phyloP scores from a whole-genome alignment of 2,329 filamentous ascomycete species.

The Xenoacremonium recifei region DNA sequence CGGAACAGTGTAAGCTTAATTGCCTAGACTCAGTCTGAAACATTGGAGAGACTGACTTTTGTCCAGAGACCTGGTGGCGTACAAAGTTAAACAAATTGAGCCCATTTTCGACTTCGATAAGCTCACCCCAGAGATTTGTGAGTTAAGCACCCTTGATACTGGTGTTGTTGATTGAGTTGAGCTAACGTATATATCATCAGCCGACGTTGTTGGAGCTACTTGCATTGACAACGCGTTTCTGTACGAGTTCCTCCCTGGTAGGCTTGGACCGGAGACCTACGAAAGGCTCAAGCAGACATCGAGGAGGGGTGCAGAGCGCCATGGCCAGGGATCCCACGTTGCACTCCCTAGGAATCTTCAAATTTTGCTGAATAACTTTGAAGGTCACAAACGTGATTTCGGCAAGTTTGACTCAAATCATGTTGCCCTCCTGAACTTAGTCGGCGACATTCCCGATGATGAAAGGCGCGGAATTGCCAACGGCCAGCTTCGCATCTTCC shows the following conservation, averaged over 20 bases:
- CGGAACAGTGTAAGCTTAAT: constrained; percentile 12
- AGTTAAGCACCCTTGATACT: neutral
- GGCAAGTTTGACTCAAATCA: constrained; percentile 4
- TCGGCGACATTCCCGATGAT: constrained; percentile 8
- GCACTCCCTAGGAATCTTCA: constrained; percentile 4
- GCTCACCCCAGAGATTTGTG: constrained; percentile 4
- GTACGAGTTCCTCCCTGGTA: constrained; percentile 7
- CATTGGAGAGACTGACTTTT: neutral
- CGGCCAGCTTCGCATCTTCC: constrained; percentile 6
- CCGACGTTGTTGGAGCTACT: constrained; percentile 4
- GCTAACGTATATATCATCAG: neutral
- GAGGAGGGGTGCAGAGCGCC: neutral
- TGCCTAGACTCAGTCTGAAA: neutral
- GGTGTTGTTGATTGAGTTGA: neutral
- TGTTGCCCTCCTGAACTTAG: constrained; percentile 1
- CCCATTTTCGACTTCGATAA: constrained; percentile 5
- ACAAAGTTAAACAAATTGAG: constrained; percentile 6
- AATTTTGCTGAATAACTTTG: constrained; percentile 5
- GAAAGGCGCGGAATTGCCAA: constrained; percentile 2
- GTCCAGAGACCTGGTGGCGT: constrained; percentile 10
- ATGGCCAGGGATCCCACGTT: constrained; percentile 6
- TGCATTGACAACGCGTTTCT: constrained; percentile 11
- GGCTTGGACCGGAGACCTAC: constrained; percentile 4
- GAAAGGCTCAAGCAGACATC: neutral
- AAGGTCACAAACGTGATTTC: constrained; percentile 9